Evolutionary conservation across 345 rosid species (phyloP), one percentile per base, ranked within the genome.

Genomic region (Nasturtium officinale): DNA sequence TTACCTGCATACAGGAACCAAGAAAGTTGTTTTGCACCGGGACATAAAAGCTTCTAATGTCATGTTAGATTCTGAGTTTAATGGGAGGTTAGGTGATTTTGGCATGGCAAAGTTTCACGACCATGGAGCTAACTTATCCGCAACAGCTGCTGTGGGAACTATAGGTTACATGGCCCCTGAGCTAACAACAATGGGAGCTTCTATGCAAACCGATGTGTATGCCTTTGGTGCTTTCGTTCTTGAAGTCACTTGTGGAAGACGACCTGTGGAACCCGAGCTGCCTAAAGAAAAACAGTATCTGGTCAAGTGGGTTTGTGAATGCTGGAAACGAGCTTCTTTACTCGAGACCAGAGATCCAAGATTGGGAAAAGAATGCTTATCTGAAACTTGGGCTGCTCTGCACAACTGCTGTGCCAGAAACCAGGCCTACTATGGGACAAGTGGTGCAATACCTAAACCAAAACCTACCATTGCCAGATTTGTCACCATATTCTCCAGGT

Each of bases 111-210:
- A 47, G 65, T 67, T 79, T 48, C 60, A 82, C 12, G 82, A 84
- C 63, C 86, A 28, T 1, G 74, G 71, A 7, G 64, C 40, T 2
- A 53, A 61, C 67, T 55, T 78, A 7, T 75, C 72, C 20, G 78
- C 86, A 9, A 84, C 83, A 12, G 76, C 75, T 3, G 43, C 65
- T 18, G 82, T 81, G 9, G 87, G 90, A 28, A 86, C 87, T 3
- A 20, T 79, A n/a, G 90, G 87, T 6, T 84, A 86, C 56, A 56
- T 86, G 33, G 86, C 87, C 8, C 86, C 84, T 0, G 85, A 84
- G 74, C 70, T 79, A 6, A 28, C 57, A 6, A 64, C 62, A 46
- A 82, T 33, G 6, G 90, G 87, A 28, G 69, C 81, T 9, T 77
- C 80, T 21, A 78, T 45, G 0, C 15, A 73, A 21, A 75, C 80